These are phyloP conservation scores for Aspergillus proliferans DNA, from an alignment of 2,329 filamentous ascomycete genomes.

Conservation along the genomic window DNA sequence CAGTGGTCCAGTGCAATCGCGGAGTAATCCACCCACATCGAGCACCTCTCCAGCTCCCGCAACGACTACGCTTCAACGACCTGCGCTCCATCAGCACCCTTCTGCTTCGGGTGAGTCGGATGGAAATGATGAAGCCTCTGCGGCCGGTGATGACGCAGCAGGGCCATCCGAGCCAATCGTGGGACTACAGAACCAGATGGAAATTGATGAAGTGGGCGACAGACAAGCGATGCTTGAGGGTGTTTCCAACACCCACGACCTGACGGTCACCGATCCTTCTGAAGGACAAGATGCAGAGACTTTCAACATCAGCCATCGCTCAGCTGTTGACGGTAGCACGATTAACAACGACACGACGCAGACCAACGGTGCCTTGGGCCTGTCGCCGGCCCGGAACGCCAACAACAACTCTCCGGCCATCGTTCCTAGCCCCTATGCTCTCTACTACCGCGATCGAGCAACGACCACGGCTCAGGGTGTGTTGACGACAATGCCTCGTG, in stretches of 20 bases:
- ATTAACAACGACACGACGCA: constrained; percentile 64
- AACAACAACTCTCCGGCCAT: constrained; percentile 66
- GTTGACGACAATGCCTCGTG: constrained; percentile 84
- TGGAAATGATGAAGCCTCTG: constrained; percentile 73
- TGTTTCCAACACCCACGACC: constrained; percentile 62
- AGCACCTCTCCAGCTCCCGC: constrained; percentile 48
- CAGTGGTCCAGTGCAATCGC: constrained; percentile 58
- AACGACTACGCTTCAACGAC: constrained; percentile 53
- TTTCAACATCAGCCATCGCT: constrained; percentile 88
- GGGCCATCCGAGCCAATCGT: constrained; percentile 62
- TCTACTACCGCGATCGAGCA: constrained; percentile 72
- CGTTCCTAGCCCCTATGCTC: constrained; percentile 65
- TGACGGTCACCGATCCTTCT: constrained; percentile 72
- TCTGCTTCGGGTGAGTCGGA: constrained; percentile 82
- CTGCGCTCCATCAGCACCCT: constrained; percentile 82
- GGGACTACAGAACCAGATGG: constrained; percentile 74
- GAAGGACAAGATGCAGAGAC: constrained; percentile 82
- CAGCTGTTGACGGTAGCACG: constrained; percentile 76
- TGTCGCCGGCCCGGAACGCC: constrained; percentile 61
- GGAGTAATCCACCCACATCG: constrained; percentile 39
- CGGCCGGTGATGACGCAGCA: constrained; percentile 60
- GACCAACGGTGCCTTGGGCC: constrained; percentile 60
- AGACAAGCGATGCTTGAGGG: constrained; percentile 70
- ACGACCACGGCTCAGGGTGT: constrained; percentile 64
- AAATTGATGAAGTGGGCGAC: constrained; percentile 82